phyloP scores from a whole-genome alignment of 306 rosid species.

The Prunus dulcis region DNA sequence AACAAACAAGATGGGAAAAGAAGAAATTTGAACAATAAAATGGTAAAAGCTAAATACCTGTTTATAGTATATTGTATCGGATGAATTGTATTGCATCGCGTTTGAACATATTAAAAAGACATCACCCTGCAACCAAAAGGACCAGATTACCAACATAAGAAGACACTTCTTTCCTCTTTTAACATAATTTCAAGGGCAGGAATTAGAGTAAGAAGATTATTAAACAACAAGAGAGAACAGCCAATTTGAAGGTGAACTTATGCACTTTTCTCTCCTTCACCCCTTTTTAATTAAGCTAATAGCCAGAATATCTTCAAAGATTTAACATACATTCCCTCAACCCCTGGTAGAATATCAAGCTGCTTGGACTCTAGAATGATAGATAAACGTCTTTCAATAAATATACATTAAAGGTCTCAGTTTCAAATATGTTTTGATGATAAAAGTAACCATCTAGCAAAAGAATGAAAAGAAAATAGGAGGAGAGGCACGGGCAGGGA shows the following conservation, averaged over 20 bases:
- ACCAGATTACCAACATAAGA: conserved; percentile 10
- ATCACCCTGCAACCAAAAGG: conserved; percentile 71
- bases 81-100: conserved; percentile 90
- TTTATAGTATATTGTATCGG: conserved; percentile 89
- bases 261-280: not conserved
- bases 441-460: not conserved
- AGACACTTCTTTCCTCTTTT: conserved; percentile 1
- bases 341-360: too few relatives aligned
- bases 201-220: not conserved
- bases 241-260: not conserved
- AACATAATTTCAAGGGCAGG: not conserved
- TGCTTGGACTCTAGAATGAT: too few relatives aligned
- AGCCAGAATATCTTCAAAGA: not conserved
- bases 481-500: not conserved
- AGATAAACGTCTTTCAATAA: too few relatives aligned
- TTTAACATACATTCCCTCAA: too few relatives aligned
- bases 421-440: not conserved
- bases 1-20: conserved; percentile 11
- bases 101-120: conserved; percentile 84
- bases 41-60: conserved; percentile 54
- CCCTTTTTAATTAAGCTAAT: not conserved
- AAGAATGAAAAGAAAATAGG: not conserved
- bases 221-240: not conserved
- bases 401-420: too few relatives aligned
- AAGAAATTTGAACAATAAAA: not conserved